Evolutionary conservation across 1,284 basidiomycete genomes (phyloP).

Genomic region (Mycosarcoma maydis): DNA sequence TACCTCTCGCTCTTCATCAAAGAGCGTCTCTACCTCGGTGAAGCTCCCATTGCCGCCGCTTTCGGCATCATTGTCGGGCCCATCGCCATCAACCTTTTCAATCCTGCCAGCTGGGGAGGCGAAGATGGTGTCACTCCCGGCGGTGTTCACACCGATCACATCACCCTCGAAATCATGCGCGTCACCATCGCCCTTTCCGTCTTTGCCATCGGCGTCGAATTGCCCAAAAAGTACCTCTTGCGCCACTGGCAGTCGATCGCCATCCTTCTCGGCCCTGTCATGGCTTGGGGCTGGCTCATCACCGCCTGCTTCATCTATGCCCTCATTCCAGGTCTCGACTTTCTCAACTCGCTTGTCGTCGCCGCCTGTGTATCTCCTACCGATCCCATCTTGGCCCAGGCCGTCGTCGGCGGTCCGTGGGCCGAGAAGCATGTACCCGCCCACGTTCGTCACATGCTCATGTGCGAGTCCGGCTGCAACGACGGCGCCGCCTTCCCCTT

Average conservation of each 20-base stretch:
- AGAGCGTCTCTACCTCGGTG: slow-evolving; percentile 93
- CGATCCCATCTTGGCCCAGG: slow-evolving; percentile 77
- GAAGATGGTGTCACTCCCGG: slow-evolving; percentile 70
- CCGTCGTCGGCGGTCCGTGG: slow-evolving; percentile 92
- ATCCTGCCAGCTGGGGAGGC: slow-evolving; percentile 83
- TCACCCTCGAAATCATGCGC: slow-evolving; percentile 82
- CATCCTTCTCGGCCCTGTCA: slow-evolving; percentile 86
- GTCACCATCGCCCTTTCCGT: slow-evolving; percentile 96
- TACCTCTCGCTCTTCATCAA: slow-evolving; percentile 93
- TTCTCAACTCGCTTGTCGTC: slow-evolving; percentile 68
- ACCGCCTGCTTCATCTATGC: slow-evolving; percentile 72
- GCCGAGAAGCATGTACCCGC: slow-evolving; percentile 98
- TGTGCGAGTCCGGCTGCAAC: slow-evolving; percentile 90
- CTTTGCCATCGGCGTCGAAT: slow-evolving; percentile 90
- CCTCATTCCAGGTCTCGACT: slow-evolving; percentile 53
- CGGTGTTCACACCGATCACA: slow-evolving; percentile 75
- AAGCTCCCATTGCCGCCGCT: slow-evolving; percentile 93
- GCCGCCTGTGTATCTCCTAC: slow-evolving; percentile 96
- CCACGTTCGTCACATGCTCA: slow-evolving; percentile 90
- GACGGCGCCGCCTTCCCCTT: slow-evolving; percentile 84
- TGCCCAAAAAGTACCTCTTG: slow-evolving; percentile 75
- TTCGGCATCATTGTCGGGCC: slow-evolving; percentile 91
- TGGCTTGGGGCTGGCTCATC: slow-evolving; percentile 86
- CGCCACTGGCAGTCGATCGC: slow-evolving; percentile 88
- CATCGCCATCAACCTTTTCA: slow-evolving; percentile 83